Percentiles rank a stretch among this genome's conserved stretches.
phyloP scores from a whole-genome alignment of 352 stramenopile genomes.

The Pythium sukuiense region DNA sequence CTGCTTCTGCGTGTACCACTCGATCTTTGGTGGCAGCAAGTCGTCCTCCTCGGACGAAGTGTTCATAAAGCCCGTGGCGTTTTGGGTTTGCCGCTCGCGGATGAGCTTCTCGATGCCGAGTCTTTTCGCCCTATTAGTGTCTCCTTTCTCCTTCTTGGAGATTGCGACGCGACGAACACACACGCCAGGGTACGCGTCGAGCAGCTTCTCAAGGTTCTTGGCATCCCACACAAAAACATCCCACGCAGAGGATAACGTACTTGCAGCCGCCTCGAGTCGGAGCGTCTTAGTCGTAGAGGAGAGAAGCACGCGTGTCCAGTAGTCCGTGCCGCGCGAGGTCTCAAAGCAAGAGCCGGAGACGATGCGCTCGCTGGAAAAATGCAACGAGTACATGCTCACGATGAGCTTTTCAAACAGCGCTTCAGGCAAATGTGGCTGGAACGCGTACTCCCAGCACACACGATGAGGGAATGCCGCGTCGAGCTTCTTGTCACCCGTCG shows the following conservation, averaged over 20 bases:
- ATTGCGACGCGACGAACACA: background rate
- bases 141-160: background rate
- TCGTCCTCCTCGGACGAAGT: background rate
- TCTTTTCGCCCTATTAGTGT: background rate
- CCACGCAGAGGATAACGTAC: background rate
- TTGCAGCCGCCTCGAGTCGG: background rate
- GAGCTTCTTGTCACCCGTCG: background rate
- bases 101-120: background rate
- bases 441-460: constrained; percentile 17
- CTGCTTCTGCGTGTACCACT: constrained; percentile 14
- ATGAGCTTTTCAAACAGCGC: constrained; percentile 14
- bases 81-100: background rate
- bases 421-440: background rate
- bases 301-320: background rate
- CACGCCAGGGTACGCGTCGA: background rate
- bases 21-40: constrained; percentile 14
- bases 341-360: constrained; percentile 2
- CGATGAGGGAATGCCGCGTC: background rate
- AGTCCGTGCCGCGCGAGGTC: background rate
- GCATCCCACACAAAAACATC: background rate
- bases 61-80: background rate
- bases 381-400: constrained; percentile 16
- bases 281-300: background rate
- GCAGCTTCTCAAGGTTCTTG: background rate
- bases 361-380: background rate